These are phyloP conservation scores for Bretziella fagacearum DNA, from an alignment of 2,329 filamentous ascomycete species.

Conservation along the genomic window DNA sequence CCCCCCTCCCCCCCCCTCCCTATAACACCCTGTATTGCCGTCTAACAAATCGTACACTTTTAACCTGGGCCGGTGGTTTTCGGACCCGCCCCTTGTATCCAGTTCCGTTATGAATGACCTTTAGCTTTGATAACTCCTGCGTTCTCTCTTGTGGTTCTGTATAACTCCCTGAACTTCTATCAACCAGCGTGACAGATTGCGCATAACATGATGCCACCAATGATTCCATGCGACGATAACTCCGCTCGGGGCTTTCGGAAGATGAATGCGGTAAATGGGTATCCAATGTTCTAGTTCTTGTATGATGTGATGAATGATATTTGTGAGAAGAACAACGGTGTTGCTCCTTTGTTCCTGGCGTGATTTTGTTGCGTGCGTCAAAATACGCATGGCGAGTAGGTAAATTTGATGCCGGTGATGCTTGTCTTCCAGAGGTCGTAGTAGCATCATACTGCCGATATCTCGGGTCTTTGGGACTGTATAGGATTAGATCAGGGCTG, in stretches of 20 bases:
- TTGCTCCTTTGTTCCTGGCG: too few species aligned
- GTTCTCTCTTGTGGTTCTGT: not conserved
- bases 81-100: not conserved
- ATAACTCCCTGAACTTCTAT: not conserved
- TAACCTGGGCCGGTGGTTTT: not conserved
- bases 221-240: not conserved
- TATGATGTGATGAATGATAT: not conserved
- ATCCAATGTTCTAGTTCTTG: not conserved
- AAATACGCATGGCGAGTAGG: not conserved
- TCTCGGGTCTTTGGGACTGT: slow-evolving; percentile 3
- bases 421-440: not conserved
- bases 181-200: not conserved
- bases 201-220: not conserved
- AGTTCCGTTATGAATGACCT: not conserved
- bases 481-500: slow-evolving; percentile 7
- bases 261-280: not conserved
- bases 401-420: not conserved
- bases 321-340: too few species aligned
- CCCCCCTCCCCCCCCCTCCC: too few species aligned
- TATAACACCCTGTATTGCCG: not conserved
- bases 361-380: not conserved
- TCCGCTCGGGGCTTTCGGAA: not conserved
- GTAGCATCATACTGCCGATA: not conserved
- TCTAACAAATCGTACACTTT: slow-evolving; percentile 9
- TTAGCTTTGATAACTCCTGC: not conserved